Base-by-base conservation (phyloP, 2,329 filamentous ascomycete genomes). In the Pseudogymnoascus sp. region DNA sequence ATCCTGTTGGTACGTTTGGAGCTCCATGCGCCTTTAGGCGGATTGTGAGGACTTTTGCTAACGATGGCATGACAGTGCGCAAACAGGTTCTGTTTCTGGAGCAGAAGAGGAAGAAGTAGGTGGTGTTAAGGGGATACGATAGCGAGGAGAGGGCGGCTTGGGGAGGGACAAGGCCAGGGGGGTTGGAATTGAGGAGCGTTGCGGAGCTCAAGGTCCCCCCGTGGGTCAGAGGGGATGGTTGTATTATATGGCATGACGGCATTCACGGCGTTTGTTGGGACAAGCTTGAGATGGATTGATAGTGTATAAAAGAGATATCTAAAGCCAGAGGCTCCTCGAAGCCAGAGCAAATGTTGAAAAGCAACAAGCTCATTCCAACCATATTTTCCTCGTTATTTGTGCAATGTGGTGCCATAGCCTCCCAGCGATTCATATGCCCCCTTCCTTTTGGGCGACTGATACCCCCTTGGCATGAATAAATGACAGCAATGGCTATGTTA, bases 21-120 rank as follows among this genome's bases (percentile, higher is more conserved):
- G n/a, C 5, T 18, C 21, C 4, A 28, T 16, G 10, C 21, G 34
- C 18, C 28, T 23, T n/a, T 18, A n/a, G 50, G 60, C 42, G 34
- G 61, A 34, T 14, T 11, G 23, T 10, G 21, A 23, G n/a, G n/a
- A 3, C 11, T n/a, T 28, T 63, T 25, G 61, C 44, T 60, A 8
- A 40, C 46, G 61, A 16, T 3, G 46, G 5, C 21, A 5, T 21
- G 25, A 16, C 69, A 93, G 93, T 97, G 64, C 90, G 91, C 76
- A 90, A 92, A 80, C 89, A 96, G 79, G 93, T 97, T 34, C 83
- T 97, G 31, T 97, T 97, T 78, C 84, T 97, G 64, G 93, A 97
- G 75, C 86, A 90, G 73, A 96, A 96, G 75, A 88, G 90, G 74
- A 88, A 87, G 74, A 56, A 56, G 50, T 56, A 56, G 81, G 82